Evolutionary conservation across 768 basidiomycete species (phyloP).

Genomic region (Termitomyces bulborhizus): DNA sequence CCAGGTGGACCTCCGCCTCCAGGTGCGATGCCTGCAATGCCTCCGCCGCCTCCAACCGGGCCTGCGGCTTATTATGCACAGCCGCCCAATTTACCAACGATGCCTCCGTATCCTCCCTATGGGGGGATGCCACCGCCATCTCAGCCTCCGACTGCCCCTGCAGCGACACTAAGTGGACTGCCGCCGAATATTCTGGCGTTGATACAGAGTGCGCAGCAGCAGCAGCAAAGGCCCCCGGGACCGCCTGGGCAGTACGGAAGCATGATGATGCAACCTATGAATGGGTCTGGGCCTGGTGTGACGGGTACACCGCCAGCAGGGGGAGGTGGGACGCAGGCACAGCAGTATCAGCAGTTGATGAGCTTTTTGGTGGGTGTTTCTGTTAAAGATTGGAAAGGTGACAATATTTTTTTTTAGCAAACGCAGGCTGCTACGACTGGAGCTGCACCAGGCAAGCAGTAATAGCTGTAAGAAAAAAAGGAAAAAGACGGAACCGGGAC

Average conservation of each 20-base stretch:
- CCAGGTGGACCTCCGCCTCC: slow-evolving; percentile 29
- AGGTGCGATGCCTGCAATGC: slow-evolving; percentile 14
- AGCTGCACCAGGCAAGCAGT: slow-evolving; percentile 9
- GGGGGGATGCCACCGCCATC: slow-evolving; percentile 15
- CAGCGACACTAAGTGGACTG: slow-evolving; percentile 33
- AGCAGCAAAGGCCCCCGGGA: slow-evolving; percentile 12
- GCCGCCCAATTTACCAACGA: slow-evolving; percentile 23
- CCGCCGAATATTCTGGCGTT: slow-evolving; percentile 69
- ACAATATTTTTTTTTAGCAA: slow-evolving; percentile 26
- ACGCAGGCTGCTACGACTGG: slow-evolving; percentile 20
- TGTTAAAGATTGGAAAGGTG: not conserved
- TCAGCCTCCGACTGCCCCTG: slow-evolving; percentile 23
- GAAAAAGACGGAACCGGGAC: no score
- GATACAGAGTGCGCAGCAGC: slow-evolving; percentile 50
- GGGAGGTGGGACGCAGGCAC: slow-evolving; percentile 27
- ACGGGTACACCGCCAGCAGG: slow-evolving; percentile 20
- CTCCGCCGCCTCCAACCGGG: slow-evolving; percentile 24
- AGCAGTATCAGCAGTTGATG: slow-evolving; percentile 60
- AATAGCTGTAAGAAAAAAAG: no score
- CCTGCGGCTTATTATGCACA: slow-evolving; percentile 38
- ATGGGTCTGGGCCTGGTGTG: slow-evolving; percentile 20
- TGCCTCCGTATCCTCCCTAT: slow-evolving; percentile 29
- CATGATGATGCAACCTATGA: slow-evolving; percentile 38
- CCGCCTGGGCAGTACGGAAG: slow-evolving; percentile 27
- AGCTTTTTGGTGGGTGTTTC: slow-evolving; percentile 52